Percentiles rank a stretch among this genome's conserved stretches.
Conservation (phyloP, 495 filamentous ascomycete genomes). For the Penicillium desertorum region DNA sequence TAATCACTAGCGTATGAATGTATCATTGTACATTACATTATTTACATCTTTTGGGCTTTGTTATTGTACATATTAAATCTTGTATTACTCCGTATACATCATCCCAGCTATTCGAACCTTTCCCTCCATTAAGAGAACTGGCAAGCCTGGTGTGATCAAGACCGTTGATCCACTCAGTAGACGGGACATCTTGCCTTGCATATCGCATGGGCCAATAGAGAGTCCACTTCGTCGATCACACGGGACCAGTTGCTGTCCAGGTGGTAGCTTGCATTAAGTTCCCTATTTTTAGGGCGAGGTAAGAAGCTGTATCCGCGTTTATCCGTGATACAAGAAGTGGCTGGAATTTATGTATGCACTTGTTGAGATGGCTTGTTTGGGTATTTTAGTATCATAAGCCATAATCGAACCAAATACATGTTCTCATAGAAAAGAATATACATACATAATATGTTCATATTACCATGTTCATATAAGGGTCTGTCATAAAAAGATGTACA, state of each 20-base stretch:
- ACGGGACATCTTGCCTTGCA: neutral
- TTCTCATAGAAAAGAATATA: neutral
- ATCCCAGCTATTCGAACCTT: neutral
- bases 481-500: constrained; percentile 7
- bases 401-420: neutral
- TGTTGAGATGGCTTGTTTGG: neutral
- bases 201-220: neutral
- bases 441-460: neutral
- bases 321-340: neutral
- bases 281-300: neutral
- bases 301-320: neutral
- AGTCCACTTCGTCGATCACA: neutral
- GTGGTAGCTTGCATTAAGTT: neutral
- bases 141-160: neutral
- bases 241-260: neutral
- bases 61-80: neutral
- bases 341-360: neutral
- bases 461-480: neutral
- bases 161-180: neutral
- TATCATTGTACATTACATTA: constrained; percentile 37
- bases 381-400: neutral
- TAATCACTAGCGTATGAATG: constrained; percentile 31
- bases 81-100: neutral
- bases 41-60: neutral
- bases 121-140: neutral